These are phyloP conservation scores for Hyaloscypha hepaticicola DNA, from an alignment of 495 filamentous ascomycete genomes.

Conservation along the genomic window DNA sequence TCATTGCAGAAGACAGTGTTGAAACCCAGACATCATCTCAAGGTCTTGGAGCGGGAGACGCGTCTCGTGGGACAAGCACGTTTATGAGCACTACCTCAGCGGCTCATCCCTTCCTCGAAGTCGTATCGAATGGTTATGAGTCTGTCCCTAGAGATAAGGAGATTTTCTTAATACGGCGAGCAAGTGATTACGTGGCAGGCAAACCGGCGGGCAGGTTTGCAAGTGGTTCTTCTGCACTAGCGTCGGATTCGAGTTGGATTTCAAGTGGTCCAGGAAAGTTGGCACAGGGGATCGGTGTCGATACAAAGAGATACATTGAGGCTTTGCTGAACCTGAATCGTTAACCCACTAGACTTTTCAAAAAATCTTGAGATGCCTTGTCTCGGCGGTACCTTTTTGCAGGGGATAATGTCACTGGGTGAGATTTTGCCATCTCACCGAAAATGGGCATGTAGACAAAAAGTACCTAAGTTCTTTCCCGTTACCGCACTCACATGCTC, in stretches of 20 bases:
- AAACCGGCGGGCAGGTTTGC: conserved; percentile 30
- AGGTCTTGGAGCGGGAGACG: not conserved
- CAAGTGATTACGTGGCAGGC: conserved; percentile 60
- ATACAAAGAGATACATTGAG: conserved; percentile 85
- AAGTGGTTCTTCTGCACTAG: conserved; percentile 14
- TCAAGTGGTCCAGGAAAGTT: conserved; percentile 53
- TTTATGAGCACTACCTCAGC: conserved; percentile 24
- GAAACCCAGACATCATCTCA: not conserved
- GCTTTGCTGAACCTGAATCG: conserved; percentile 64
- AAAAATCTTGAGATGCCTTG: too few species aligned
- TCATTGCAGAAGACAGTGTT: conserved; percentile 13
- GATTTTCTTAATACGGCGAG: conserved; percentile 75
- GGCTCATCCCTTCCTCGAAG: conserved; percentile 30
- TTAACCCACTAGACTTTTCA: not conserved
- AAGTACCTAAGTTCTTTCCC: too few species aligned
- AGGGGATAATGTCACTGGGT: too few species aligned
- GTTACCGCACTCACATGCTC: too few species aligned
- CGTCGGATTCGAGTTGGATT: conserved; percentile 46
- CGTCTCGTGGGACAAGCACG: conserved; percentile 20
- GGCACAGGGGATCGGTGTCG: conserved; percentile 84
- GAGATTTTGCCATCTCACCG: too few species aligned
- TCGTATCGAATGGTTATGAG: conserved; percentile 7
- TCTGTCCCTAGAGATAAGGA: conserved; percentile 50
- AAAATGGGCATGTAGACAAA: too few species aligned
- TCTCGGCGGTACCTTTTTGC: too few species aligned